These are phyloP conservation scores for Persicaria maculosa DNA, from an alignment of 148 eudicot genomes.

Conservation along the genomic window DNA sequence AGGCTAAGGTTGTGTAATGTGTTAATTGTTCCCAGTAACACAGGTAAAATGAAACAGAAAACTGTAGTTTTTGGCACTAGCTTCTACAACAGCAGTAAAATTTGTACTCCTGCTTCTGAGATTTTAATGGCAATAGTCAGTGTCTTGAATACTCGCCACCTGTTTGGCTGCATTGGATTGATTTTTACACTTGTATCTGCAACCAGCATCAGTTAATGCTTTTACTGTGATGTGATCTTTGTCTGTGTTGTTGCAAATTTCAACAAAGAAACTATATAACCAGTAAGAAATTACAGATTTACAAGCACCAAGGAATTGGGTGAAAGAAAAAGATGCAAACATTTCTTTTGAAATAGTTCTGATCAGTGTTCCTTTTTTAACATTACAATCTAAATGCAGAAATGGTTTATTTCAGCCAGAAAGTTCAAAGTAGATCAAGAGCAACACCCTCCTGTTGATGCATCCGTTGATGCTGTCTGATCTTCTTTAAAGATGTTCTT, in stretches of 20 bases:
- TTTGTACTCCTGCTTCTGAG: no score
- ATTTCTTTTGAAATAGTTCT: neutral
- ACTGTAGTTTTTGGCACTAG: no score
- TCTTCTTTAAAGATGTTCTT: constrained; percentile 11
- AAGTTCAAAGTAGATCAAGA: neutral
- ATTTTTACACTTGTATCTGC: no score
- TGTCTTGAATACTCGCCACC: no score
- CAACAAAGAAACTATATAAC: neutral
- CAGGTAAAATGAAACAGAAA: no score
- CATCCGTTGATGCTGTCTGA: neutral
- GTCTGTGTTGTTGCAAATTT: neutral
- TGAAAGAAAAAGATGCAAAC: neutral
- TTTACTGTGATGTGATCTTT: neutral
- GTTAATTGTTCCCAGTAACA: no score
- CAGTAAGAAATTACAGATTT: neutral
- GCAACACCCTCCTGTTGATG: constrained; percentile 4
- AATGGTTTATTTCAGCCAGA: neutral
- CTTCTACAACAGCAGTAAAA: no score
- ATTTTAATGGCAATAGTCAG: no score
- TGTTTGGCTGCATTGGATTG: no score
- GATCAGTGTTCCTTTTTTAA: neutral
- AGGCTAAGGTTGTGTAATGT: neutral
- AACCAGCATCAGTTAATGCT: neutral
- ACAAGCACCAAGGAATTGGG: neutral
- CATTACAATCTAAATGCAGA: constrained; percentile 3